Conservation (phyloP, 1,284 basidiomycete species). For the Xerocomus alliaceus region DNA sequence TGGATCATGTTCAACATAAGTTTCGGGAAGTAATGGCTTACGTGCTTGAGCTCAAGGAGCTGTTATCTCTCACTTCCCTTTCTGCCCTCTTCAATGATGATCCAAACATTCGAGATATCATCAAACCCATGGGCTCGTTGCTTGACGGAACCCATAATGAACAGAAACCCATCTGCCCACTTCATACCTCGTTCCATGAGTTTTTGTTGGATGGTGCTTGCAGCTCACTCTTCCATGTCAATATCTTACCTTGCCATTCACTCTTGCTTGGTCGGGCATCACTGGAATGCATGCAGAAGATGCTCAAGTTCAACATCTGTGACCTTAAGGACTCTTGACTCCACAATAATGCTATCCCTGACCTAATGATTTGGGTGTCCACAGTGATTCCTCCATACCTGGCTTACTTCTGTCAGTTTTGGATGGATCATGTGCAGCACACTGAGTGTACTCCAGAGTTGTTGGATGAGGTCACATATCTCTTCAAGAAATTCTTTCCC, state of each 20-base stretch:
- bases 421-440: slow-evolving; percentile 25
- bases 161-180: slow-evolving; percentile 25
- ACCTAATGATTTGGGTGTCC: slow-evolving; percentile 1
- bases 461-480: slow-evolving; percentile 19
- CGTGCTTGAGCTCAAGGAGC: slow-evolving; percentile 26
- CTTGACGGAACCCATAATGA: slow-evolving; percentile 22
- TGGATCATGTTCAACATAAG: slow-evolving; percentile 7
- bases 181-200: slow-evolving; percentile 28
- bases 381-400: slow-evolving; percentile 15
- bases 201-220: slow-evolving; percentile 22
- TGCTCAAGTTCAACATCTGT: slow-evolving; percentile 31
- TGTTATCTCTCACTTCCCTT: slow-evolving; percentile 22
- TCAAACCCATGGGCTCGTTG: slow-evolving; percentile 29
- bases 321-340: slow-evolving; percentile 27
- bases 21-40: slow-evolving; percentile 31
- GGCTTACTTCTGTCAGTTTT: slow-evolving; percentile 27
- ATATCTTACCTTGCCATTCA: slow-evolving; percentile 16
- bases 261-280: slow-evolving; percentile 21
- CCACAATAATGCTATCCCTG: slow-evolving; percentile 9
- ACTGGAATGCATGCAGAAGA: slow-evolving; percentile 18
- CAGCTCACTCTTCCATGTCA: slow-evolving; percentile 26
- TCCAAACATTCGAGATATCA: slow-evolving; percentile 21
- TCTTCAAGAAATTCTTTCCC: slow-evolving; percentile 28
- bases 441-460: slow-evolving; percentile 19
- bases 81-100: slow-evolving; percentile 13